Percentiles rank a stretch among this genome's conserved stretches.
These are phyloP conservation scores for Dovyalis caffra DNA, from an alignment of 345 rosid genomes.

Conservation along the genomic window DNA sequence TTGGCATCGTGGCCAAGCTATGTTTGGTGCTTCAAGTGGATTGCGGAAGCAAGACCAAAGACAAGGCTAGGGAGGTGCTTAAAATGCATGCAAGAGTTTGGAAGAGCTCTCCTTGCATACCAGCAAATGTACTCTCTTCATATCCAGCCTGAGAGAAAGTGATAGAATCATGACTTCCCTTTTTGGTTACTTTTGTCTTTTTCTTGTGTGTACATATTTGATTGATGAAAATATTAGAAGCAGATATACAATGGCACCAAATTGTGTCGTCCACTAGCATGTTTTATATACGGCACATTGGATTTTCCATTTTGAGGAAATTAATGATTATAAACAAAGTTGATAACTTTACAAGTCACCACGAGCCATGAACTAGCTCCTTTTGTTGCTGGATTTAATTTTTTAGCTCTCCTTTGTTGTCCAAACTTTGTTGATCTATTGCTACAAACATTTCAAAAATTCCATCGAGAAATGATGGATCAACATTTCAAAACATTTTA, in stretches of 20 bases:
- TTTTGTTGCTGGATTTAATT: not conserved
- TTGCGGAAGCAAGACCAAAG: slow-evolving; percentile 29
- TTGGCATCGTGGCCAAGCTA: slow-evolving; percentile 40
- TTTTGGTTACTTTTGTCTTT: not conserved
- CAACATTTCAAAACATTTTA: not conserved
- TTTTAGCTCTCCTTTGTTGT: not conserved
- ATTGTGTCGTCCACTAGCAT: not conserved
- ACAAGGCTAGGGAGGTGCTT: slow-evolving; percentile 45
- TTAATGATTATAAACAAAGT: not conserved
- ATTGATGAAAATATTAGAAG: not conserved
- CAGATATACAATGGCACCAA: not conserved
- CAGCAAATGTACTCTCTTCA: slow-evolving; percentile 26
- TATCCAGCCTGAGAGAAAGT: slow-evolving; percentile 29
- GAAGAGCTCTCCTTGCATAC: slow-evolving; percentile 46
- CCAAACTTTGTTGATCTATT: not conserved
- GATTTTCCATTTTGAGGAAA: not conserved
- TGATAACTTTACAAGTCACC: not conserved
- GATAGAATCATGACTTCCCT: not conserved
- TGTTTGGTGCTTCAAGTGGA: slow-evolving; percentile 43
- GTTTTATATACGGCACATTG: not conserved
- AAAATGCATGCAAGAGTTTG: slow-evolving; percentile 39
- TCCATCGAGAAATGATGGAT: not conserved
- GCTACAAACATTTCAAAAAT: not conserved
- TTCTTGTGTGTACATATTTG: not conserved
- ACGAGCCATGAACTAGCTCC: not conserved